A percentile compares a stretch with the other conserved stretches of the same genome.
Conservation (phyloP, 2,329 filamentous ascomycete genomes). For the Epichloe coenophiala region DNA sequence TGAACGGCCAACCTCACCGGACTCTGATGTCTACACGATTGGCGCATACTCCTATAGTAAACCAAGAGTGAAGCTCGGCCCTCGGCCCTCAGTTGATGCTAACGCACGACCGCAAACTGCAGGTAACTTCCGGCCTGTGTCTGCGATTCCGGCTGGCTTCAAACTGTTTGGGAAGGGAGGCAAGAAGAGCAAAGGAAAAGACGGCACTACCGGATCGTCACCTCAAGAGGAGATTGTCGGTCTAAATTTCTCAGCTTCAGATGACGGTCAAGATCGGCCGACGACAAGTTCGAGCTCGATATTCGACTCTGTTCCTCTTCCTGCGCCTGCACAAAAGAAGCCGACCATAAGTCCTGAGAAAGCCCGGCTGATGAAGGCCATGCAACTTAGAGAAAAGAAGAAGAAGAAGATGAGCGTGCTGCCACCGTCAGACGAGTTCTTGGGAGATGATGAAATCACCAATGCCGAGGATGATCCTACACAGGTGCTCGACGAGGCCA, state of each 20-base stretch:
- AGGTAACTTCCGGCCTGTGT: slow-evolving; percentile 55
- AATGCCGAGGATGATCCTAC: slow-evolving; percentile 6
- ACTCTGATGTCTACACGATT: slow-evolving; percentile 34
- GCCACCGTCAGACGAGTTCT: not conserved
- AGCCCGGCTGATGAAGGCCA: slow-evolving; percentile 81
- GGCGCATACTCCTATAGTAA: slow-evolving; percentile 38
- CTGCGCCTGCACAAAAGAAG: slow-evolving; percentile 28
- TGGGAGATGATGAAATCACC: slow-evolving; percentile 5
- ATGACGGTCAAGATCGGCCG: slow-evolving; percentile 16
- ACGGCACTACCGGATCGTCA: slow-evolving; percentile 11
- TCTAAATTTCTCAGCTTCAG: slow-evolving; percentile 19
- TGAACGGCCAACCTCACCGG: slow-evolving; percentile 32
- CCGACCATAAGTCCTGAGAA: slow-evolving; percentile 72
- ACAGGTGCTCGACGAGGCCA: slow-evolving; percentile 11
- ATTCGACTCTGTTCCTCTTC: slow-evolving; percentile 24
- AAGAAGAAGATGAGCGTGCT: slow-evolving; percentile 35
- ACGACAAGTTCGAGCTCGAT: slow-evolving; percentile 32
- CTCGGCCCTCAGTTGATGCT: slow-evolving; percentile 62
- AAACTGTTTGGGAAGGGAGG: slow-evolving; percentile 50
- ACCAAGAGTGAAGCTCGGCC: slow-evolving; percentile 79
- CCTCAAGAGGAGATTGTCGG: slow-evolving; percentile 24
- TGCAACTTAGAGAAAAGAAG: slow-evolving; percentile 80
- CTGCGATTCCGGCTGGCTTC: slow-evolving; percentile 68
- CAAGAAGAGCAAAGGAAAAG: slow-evolving; percentile 29
- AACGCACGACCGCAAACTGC: slow-evolving; percentile 47